Evolutionary conservation across 1,284 basidiomycete species (phyloP).

Genomic region (Psilocybe mexicana): DNA sequence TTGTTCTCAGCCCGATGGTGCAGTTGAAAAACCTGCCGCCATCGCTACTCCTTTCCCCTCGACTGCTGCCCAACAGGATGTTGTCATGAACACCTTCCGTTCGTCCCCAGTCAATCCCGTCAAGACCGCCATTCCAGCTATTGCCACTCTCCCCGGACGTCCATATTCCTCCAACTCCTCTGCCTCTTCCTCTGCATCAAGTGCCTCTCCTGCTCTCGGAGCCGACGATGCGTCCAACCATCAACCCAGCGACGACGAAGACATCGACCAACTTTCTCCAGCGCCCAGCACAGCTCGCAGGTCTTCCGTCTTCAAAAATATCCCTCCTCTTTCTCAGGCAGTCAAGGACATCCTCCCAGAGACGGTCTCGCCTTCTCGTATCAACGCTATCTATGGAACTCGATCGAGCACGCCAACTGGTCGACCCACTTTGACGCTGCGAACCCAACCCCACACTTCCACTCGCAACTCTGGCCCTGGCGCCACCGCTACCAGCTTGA

Average conservation of each 20-base stretch:
- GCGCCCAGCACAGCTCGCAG: conserved; percentile 32
- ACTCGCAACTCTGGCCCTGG: conserved; percentile 58
- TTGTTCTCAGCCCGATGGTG: conserved; percentile 4
- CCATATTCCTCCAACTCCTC: conserved; percentile 2
- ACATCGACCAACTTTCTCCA: conserved; percentile 25
- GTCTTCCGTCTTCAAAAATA: conserved; percentile 28
- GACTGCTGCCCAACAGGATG: conserved; percentile 22
- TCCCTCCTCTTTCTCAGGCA: conserved; percentile 39
- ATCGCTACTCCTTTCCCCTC: conserved; percentile 10
- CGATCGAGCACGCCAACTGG: conserved; percentile 45
- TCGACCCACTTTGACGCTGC: conserved; percentile 59
- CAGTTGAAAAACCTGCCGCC: conserved; percentile 2
- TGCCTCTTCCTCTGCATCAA: conserved; percentile 14
- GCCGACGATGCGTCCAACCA: conserved; percentile 24
- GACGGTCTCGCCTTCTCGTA: conserved; percentile 52
- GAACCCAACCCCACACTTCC: conserved; percentile 38
- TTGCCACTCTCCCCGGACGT: conserved; percentile 7
- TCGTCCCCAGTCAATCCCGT: conserved; percentile 8
- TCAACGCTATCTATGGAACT: conserved; percentile 48
- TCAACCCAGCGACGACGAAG: conserved; percentile 29
- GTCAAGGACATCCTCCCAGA: conserved; percentile 42
- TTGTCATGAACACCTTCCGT: conserved; percentile 20
- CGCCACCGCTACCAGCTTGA: conserved; percentile 59
- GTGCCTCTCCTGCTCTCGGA: conserved; percentile 17
- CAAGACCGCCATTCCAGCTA: conserved; percentile 15